Percentiles rank a stretch among this genome's conserved stretches.
These are phyloP conservation scores for Pythium vanterpoolii DNA, from an alignment of 352 stramenopile genomes.

Conservation along the genomic window DNA sequence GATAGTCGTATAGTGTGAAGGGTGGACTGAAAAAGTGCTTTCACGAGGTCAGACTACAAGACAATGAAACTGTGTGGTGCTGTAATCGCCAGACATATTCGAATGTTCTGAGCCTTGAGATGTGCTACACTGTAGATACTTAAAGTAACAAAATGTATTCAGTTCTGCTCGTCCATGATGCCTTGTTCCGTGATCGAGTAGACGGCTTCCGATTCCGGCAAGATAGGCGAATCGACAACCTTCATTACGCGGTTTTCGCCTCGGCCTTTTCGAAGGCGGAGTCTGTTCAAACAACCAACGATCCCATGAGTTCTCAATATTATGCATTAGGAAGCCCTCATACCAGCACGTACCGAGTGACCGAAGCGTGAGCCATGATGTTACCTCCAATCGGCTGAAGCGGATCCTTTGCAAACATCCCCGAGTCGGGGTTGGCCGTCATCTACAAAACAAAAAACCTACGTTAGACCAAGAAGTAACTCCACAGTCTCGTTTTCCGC, in stretches of 20 bases:
- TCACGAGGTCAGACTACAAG: not conserved
- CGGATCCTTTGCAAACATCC: slow-evolving; percentile 89
- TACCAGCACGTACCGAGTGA: slow-evolving; percentile 50
- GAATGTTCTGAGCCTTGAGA: too few species aligned
- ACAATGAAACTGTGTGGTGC: not conserved
- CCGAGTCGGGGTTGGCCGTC: slow-evolving; percentile 86
- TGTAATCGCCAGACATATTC: too few species aligned
- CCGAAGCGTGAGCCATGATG: slow-evolving; percentile 86
- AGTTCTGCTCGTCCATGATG: slow-evolving; percentile 91
- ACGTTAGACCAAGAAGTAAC: too few species aligned
- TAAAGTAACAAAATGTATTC: slow-evolving; percentile 7
- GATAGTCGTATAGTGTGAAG: slow-evolving; percentile 25
- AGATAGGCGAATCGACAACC: slow-evolving; percentile 94
- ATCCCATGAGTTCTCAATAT: not conserved
- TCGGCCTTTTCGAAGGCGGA: slow-evolving; percentile 95
- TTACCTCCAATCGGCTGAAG: slow-evolving; percentile 91
- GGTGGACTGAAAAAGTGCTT: not conserved
- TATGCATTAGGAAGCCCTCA: not conserved
- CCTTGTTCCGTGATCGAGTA: slow-evolving; percentile 97
- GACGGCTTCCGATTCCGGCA: slow-evolving; percentile 97
- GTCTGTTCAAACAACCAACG: slow-evolving; percentile 24
- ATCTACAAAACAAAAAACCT: slow-evolving; percentile 61
- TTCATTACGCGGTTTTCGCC: slow-evolving; percentile 99
- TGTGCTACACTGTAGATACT: too few species aligned
- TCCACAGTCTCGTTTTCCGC: too few species aligned